Base-by-base conservation (phyloP, 371 early-diverging fungal genomes). In the Batrachochytrium dendrobatidis region DNA sequence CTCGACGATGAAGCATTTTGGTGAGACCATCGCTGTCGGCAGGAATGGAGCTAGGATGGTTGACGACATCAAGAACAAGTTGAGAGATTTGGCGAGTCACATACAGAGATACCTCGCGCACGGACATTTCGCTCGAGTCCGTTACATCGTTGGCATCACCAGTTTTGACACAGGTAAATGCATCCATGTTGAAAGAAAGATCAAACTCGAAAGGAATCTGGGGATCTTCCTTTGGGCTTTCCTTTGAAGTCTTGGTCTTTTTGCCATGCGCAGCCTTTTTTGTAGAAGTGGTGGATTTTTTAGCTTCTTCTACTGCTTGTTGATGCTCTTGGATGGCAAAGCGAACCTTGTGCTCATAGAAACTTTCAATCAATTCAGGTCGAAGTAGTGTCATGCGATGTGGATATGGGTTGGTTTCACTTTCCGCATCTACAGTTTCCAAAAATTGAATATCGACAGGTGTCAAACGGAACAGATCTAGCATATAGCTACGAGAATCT, bases 371-470 rank as follows among this genome's bases (percentile, higher is more conserved):
- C 61, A 95, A 75, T 71, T 96, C 97, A 12, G 86, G 88, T 58
- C 97, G 82, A 66, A 96, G 71, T 57, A 95, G 73, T 0, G 86
- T 81, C 73, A 95, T 73, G 64, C 83, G 79, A 74, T 96, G 97
- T 18, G 94, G 95, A 68, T 96, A 96, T 24, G 76, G 29, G 25
- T 34, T 53, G 15, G 35, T 54, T 31, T 49, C 67, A 7, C 18
- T 35, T 29, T 73, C 66, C 50, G 54, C 54, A 32, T 65, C 70
- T 15, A 63, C 50, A 18, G 70, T 66, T 57, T 93, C 92, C 62
- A 86, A 75, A 70, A 95, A 96, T 62, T 81, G 85, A 56, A 90
- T 80, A 72, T 96, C 96, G 33, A 91, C 86, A 22, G 96, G 95
- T 33, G 84, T 86, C 49, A 93, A 65, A 50, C 96, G 86, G 74